A percentile compares a stretch with the other conserved stretches of the same genome.
These are phyloP conservation scores for Penicillium sp. DNA, from an alignment of 2,329 filamentous ascomycete species.

Conservation along the genomic window DNA sequence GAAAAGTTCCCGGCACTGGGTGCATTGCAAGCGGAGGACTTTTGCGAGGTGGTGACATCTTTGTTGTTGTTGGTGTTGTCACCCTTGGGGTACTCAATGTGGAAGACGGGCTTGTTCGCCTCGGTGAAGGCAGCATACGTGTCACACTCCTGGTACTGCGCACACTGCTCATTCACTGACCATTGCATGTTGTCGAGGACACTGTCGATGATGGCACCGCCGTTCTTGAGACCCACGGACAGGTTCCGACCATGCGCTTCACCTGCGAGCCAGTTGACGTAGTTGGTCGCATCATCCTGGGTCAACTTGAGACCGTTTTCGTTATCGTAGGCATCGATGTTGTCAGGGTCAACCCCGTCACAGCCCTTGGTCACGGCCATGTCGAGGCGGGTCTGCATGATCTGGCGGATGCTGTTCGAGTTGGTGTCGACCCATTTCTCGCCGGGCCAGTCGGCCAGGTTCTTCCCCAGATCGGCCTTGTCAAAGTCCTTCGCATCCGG, in stretches of 20 bases:
- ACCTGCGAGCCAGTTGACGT: conserved; percentile 54
- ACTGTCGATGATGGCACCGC: conserved; percentile 51
- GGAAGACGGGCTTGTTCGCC: conserved; percentile 62
- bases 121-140: conserved; percentile 54
- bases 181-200: conserved; percentile 55
- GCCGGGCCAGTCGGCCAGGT: conserved; percentile 58
- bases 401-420: conserved; percentile 53
- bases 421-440: conserved; percentile 62
- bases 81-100: conserved; percentile 63
- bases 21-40: conserved; percentile 44
- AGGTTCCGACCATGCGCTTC: conserved; percentile 52
- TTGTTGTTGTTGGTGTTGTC: conserved; percentile 35
- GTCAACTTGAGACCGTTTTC: conserved; percentile 58
- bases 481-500: conserved; percentile 53
- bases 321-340: conserved; percentile 63
- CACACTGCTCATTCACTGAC: conserved; percentile 65
- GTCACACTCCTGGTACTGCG: conserved; percentile 54
- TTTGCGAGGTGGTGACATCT: conserved; percentile 28
- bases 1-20: conserved; percentile 50
- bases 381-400: conserved; percentile 58
- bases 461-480: conserved; percentile 51
- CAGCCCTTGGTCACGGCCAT: conserved; percentile 58
- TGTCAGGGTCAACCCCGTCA: conserved; percentile 65
- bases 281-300: conserved; percentile 51
- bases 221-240: conserved; percentile 64